Conservation (phyloP, 1,139 yeast species). For the Arxiozyma heterogenica region DNA sequence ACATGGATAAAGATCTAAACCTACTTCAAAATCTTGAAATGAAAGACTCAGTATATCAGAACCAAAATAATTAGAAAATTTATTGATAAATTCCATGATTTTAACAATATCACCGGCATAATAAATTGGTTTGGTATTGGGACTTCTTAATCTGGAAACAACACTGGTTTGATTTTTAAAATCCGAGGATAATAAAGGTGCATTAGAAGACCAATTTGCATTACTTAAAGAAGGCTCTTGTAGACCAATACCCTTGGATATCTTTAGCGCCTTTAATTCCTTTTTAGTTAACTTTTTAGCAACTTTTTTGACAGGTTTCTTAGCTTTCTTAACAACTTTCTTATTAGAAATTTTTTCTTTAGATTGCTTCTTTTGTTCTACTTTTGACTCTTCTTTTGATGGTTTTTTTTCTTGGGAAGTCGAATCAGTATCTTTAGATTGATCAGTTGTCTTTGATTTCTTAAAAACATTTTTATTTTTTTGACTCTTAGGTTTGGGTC, state of each 20-base stretch:
- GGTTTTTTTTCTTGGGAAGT: conserved; percentile 7
- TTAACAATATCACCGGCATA: conserved; percentile 41
- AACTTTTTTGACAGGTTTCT: neutral
- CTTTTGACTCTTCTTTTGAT: conserved; percentile 6
- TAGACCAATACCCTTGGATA: conserved; percentile 7
- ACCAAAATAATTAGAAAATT: conserved; percentile 34
- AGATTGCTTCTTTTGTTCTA: conserved; percentile 6
- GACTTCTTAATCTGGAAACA: conserved; percentile 20
- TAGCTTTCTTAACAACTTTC: neutral
- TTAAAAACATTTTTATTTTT: neutral
- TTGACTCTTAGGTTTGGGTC: conserved; percentile 6
- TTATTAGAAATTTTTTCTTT: neutral
- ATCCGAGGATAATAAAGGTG: conserved; percentile 21
- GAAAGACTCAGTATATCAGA: conserved; percentile 32
- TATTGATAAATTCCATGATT: conserved; percentile 38
- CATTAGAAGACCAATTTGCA: conserved; percentile 17
- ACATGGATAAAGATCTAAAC: conserved; percentile 35
- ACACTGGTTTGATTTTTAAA: conserved; percentile 25
- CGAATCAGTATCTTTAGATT: conserved; percentile 1
- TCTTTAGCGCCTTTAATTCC: neutral
- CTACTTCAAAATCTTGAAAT: conserved; percentile 45
- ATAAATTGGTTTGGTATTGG: conserved; percentile 32
- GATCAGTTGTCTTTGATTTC: neutral
- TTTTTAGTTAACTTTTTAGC: conserved; percentile 2
- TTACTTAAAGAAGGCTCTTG: conserved; percentile 15